Evolutionary conservation across 495 filamentous ascomycete species (phyloP).

Genomic region (Cercophora newfieldiana): DNA sequence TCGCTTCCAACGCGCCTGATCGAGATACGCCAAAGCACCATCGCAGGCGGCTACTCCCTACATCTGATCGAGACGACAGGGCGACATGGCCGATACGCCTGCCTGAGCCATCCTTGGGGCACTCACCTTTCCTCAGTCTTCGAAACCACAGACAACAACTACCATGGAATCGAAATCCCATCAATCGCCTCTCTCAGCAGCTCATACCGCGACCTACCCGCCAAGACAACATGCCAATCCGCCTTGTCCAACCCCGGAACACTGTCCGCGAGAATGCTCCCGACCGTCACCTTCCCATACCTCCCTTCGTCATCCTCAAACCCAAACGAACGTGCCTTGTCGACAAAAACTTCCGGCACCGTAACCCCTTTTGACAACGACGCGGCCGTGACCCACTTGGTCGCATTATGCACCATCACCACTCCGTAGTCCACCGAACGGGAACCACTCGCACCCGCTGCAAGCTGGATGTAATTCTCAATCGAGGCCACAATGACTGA

Average conservation of each 20-base stretch:
- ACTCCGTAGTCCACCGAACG: slow-evolving; percentile 22
- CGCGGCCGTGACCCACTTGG: background rate
- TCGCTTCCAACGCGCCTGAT: too few species aligned
- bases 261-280: slow-evolving; percentile 13
- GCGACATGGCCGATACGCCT: too few species aligned
- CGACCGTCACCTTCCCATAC: slow-evolving; percentile 22
- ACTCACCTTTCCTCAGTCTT: too few species aligned
- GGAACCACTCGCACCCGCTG: background rate
- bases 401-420: slow-evolving; percentile 21
- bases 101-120: too few species aligned
- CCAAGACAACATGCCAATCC: slow-evolving; percentile 24
- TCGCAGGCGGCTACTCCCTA: too few species aligned
- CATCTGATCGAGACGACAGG: too few species aligned
- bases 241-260: slow-evolving; percentile 18
- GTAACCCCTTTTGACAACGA: slow-evolving; percentile 18
- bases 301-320: slow-evolving; percentile 8
- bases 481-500: slow-evolving; percentile 19
- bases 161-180: slow-evolving; percentile 19
- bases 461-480: slow-evolving; percentile 21
- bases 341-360: slow-evolving; percentile 17
- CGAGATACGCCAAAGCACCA: too few species aligned
- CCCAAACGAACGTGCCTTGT: slow-evolving; percentile 16
- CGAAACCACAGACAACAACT: too few species aligned
- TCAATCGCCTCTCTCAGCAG: slow-evolving; percentile 22
- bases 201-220: slow-evolving; percentile 24